Percentiles rank a stretch among this genome's conserved stretches.
These are phyloP conservation scores for Blumeria hordei DNA, from an alignment of 2,329 filamentous ascomycete species.

Conservation along the genomic window DNA sequence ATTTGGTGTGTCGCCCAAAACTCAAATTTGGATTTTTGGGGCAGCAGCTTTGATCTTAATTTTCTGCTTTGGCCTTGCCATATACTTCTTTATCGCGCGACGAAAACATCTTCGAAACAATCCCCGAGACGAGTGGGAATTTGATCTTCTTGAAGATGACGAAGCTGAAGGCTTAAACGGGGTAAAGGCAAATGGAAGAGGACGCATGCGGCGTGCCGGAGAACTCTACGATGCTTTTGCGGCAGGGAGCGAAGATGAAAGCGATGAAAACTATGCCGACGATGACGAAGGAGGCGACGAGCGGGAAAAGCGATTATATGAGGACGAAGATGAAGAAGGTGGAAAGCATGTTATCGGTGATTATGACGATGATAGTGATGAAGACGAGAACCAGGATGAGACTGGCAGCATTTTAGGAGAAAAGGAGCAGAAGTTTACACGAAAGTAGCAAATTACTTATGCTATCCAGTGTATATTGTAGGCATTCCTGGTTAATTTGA, in stretches of 20 bases:
- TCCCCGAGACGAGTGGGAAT: slow-evolving; percentile 69
- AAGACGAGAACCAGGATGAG: slow-evolving; percentile 1
- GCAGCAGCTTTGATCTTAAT: slow-evolving; percentile 59
- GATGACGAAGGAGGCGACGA: slow-evolving; percentile 18
- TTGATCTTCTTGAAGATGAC: slow-evolving; percentile 72
- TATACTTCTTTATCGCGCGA: slow-evolving; percentile 60
- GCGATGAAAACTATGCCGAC: slow-evolving; percentile 21
- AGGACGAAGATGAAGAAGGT: slow-evolving; percentile 17
- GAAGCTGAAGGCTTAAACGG: slow-evolving; percentile 34
- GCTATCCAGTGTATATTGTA: too few relatives aligned
- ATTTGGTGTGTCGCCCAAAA: slow-evolving; percentile 68
- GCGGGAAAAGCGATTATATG: slow-evolving; percentile 14
- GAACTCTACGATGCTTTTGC: slow-evolving; percentile 97
- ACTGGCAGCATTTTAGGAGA: too few relatives aligned
- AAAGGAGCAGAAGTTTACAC: background rate
- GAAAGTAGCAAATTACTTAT: too few relatives aligned
- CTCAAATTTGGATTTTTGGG: slow-evolving; percentile 84
- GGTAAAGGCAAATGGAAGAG: slow-evolving; percentile 23
- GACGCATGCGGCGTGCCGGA: slow-evolving; percentile 38
- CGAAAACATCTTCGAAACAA: slow-evolving; percentile 52
- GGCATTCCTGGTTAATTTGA: too few relatives aligned
- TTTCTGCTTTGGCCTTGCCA: slow-evolving; percentile 61
- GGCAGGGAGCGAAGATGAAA: slow-evolving; percentile 59
- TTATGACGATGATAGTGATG: slow-evolving; percentile 19
- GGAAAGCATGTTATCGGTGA: slow-evolving; percentile 26